Evolutionary conservation across 2,329 filamentous ascomycete species (phyloP).

Genomic region (Apiospora rasikravindrae): DNA sequence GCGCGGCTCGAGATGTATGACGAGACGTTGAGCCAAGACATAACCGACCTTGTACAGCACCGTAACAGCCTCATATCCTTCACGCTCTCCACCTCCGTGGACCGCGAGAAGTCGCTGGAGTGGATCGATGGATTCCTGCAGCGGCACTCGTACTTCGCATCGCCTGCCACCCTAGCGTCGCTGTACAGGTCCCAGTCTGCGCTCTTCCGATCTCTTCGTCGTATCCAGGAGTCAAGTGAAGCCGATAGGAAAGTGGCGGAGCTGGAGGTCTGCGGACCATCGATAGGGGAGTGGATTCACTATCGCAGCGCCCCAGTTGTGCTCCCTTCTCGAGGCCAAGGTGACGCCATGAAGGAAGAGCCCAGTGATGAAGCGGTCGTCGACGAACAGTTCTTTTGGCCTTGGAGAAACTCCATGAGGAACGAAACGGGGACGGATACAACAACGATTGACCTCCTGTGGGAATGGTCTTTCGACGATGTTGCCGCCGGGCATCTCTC

Average conservation of each 20-base stretch:
- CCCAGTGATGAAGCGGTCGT: neutral
- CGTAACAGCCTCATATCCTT: neutral
- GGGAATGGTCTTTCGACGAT: neutral
- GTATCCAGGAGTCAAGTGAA: neutral
- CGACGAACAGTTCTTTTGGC: slow-evolving; percentile 2
- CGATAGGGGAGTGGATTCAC: neutral
- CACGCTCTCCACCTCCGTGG: neutral
- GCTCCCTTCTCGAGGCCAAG: neutral
- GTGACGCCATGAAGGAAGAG: neutral
- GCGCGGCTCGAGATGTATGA: neutral
- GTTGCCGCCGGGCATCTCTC: neutral
- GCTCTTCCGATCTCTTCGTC: neutral
- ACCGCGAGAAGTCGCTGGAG: neutral
- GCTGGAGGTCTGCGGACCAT: neutral
- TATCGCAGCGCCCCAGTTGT: neutral
- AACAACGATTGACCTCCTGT: neutral
- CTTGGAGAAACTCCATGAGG: neutral
- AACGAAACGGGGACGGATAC: too few species aligned
- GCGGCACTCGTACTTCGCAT: neutral
- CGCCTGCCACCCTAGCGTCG: neutral
- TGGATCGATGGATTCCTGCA: neutral
- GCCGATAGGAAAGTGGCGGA: neutral
- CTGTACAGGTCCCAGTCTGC: neutral
- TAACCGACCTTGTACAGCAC: neutral
- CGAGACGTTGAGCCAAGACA: neutral